Evolutionary conservation across 1,139 yeast species (phyloP).

Genomic region (Pichia sp.): DNA sequence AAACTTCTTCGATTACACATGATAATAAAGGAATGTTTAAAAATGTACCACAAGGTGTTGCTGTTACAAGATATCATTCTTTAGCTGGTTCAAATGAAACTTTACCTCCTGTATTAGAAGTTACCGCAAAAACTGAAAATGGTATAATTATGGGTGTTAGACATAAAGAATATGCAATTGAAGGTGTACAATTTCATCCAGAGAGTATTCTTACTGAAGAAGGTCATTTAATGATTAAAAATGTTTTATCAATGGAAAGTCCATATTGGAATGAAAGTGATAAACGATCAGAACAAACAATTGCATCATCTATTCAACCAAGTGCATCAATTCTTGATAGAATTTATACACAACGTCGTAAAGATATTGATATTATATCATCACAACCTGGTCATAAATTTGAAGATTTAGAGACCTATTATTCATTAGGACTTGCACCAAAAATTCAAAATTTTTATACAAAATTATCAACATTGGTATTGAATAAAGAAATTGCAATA

Average conservation of each 20-base stretch:
- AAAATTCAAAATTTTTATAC: slow-evolving; percentile 59
- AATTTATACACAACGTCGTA: slow-evolving; percentile 65
- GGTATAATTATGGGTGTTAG: slow-evolving; percentile 94
- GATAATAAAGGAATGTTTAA: slow-evolving; percentile 83
- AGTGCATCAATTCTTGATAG: slow-evolving; percentile 55
- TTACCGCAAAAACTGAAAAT: slow-evolving; percentile 76
- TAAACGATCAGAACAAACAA: not conserved
- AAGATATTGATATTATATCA: slow-evolving; percentile 54
- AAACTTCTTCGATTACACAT: slow-evolving; percentile 81
- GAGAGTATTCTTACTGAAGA: slow-evolving; percentile 92
- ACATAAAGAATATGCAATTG: slow-evolving; percentile 79
- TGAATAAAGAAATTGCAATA: slow-evolving; percentile 41
- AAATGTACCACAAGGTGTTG: slow-evolving; percentile 83
- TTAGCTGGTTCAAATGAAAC: slow-evolving; percentile 74
- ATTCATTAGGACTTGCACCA: slow-evolving; percentile 73
- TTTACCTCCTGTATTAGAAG: slow-evolving; percentile 75
- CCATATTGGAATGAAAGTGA: slow-evolving; percentile 71
- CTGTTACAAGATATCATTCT: slow-evolving; percentile 93
- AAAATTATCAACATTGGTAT: slow-evolving; percentile 41
- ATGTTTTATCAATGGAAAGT: slow-evolving; percentile 63
- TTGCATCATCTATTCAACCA: not conserved
- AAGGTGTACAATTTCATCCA: slow-evolving; percentile 97
- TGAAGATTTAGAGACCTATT: slow-evolving; percentile 53
- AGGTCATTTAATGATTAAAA: slow-evolving; percentile 84
- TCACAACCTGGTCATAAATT: slow-evolving; percentile 65